Conservation (phyloP, 2,329 filamentous ascomycete species). For the Cylindrodendrum hubeiense region DNA sequence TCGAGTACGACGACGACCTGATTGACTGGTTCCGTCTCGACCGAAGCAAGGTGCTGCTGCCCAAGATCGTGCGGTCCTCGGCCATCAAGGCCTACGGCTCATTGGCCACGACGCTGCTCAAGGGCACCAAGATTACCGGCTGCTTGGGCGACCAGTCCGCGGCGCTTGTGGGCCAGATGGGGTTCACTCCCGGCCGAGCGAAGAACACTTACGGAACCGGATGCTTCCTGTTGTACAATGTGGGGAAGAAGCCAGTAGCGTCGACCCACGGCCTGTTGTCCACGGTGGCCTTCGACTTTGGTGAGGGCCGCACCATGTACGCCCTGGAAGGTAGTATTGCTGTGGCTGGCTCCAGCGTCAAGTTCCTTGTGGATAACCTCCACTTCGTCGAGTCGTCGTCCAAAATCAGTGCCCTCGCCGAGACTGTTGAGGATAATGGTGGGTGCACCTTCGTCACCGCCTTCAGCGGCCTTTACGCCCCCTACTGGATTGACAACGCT, state of each 20-base stretch:
- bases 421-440: conserved; percentile 76
- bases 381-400: conserved; percentile 67
- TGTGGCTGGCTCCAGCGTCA: conserved; percentile 84
- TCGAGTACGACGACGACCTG: conserved; percentile 83
- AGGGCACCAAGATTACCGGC: conserved; percentile 80
- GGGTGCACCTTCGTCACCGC: conserved; percentile 90
- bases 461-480: conserved; percentile 90
- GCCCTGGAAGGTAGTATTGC: conserved; percentile 88
- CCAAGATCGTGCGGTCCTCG: conserved; percentile 87
- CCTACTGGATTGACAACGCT: conserved; percentile 95
- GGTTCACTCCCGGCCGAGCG: conserved; percentile 83
- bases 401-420: conserved; percentile 64
- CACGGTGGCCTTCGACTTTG: conserved; percentile 88
- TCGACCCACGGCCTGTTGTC: conserved; percentile 85
- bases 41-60: conserved; percentile 76
- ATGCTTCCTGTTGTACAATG: conserved; percentile 91
- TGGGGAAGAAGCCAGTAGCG: conserved; percentile 86
- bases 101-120: conserved; percentile 73
- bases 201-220: conserved; percentile 95
- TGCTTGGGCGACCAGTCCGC: conserved; percentile 90
- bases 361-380: conserved; percentile 76
- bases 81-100: conserved; percentile 79
- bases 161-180: conserved; percentile 87
- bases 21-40: conserved; percentile 84
- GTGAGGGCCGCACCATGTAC: conserved; percentile 73